A percentile compares a stretch with the other conserved stretches of the same genome.
phyloP scores from a whole-genome alignment of 257 asterid genomes.

The Fraxinus cuspidata region DNA sequence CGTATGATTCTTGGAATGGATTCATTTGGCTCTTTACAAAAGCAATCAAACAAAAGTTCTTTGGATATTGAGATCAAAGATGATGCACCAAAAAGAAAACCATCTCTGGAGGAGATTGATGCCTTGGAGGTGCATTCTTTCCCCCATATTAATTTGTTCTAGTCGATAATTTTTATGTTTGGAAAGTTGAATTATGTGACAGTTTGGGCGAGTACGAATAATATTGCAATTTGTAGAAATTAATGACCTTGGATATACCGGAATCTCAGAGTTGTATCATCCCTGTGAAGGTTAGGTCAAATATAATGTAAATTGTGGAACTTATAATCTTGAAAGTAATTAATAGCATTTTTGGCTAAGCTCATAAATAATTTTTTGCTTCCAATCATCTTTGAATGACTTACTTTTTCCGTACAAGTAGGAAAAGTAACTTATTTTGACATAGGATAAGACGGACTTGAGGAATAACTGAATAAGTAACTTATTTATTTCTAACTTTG shows the following conservation, averaged over 20 bases:
- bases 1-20: conserved; percentile 88
- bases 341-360: neutral
- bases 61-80: conserved; percentile 75
- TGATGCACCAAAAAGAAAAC: conserved; percentile 80
- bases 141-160: conserved; percentile 5
- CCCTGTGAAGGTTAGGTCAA: neutral
- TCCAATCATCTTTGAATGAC: neutral
- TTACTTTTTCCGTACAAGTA: neutral
- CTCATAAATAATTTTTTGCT: neutral
- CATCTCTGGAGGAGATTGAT: conserved; percentile 94
- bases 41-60: conserved; percentile 44
- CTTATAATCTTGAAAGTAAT: neutral
- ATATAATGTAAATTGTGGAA: conserved; percentile 1
- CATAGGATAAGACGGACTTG: neutral
- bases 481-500: neutral
- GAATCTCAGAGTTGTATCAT: neutral
- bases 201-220: neutral
- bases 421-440: neutral
- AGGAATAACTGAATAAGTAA: neutral
- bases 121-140: conserved; percentile 75
- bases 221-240: neutral
- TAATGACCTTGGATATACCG: neutral
- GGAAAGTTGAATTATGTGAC: neutral
- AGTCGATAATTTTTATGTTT: neutral
- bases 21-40: conserved; percentile 46